These are phyloP conservation scores for Andrographis paniculata DNA, from an alignment of 305 asterid genomes.

Conservation along the genomic window DNA sequence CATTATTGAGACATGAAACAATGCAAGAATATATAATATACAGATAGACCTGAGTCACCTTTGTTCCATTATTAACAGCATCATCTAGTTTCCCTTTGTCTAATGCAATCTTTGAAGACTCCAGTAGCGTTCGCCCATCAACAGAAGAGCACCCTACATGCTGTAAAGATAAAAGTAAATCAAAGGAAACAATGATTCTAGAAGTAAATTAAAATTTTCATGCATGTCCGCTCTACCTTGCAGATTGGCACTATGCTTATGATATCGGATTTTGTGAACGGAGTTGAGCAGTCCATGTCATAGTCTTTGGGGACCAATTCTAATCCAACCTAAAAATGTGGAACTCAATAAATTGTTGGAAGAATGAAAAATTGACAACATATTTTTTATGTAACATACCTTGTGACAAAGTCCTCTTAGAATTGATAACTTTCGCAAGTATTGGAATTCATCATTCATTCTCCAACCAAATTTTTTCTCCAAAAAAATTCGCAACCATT, in stretches of 20 bases:
- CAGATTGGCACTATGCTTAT: constrained; percentile 88
- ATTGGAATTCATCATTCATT: constrained; percentile 64
- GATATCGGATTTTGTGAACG: constrained; percentile 68
- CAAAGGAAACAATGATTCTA: constrained; percentile 16
- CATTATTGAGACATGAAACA: constrained; percentile 20
- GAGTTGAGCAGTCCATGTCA: constrained; percentile 73
- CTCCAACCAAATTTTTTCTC: constrained; percentile 75
- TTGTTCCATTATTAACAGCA: constrained; percentile 85
- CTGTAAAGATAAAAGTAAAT: constrained; percentile 30
- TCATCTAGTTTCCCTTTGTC: constrained; percentile 99
- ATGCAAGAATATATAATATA: constrained; percentile 3
- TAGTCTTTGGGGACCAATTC: constrained; percentile 91
- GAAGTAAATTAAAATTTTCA: neutral
- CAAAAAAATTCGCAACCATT: constrained; percentile 65
- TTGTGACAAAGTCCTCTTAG: constrained; percentile 96
- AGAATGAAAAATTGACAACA: constrained; percentile 16
- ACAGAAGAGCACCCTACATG: constrained; percentile 97
- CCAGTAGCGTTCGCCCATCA: constrained; percentile 91
- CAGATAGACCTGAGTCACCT: constrained; percentile 37
- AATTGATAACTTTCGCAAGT: constrained; percentile 72
- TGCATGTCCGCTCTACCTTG: constrained; percentile 44
- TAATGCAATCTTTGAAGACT: constrained; percentile 93
- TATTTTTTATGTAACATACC: constrained; percentile 34
- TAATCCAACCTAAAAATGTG: constrained; percentile 67
- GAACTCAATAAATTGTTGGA: constrained; percentile 20